Conservation (phyloP, 345 rosid genomes). For the Rhizophora mangle region DNA sequence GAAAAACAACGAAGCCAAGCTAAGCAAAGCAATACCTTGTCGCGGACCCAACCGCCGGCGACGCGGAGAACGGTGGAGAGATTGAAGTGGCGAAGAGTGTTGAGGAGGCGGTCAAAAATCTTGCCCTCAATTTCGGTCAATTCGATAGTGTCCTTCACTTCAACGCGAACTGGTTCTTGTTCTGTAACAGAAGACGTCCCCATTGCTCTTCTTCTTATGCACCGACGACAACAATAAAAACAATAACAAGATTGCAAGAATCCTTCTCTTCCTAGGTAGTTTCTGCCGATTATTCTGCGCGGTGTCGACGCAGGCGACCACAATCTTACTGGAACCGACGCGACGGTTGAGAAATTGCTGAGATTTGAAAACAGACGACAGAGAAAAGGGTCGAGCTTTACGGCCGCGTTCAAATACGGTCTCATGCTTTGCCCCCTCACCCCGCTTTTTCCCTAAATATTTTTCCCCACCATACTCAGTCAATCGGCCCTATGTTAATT, state of each 20-base stretch:
- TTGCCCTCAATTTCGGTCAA: slow-evolving; percentile 54
- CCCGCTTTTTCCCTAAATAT: too few species aligned
- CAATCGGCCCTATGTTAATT: background rate
- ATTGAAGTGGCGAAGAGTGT: slow-evolving; percentile 56
- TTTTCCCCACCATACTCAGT: background rate
- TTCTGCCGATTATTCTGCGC: background rate
- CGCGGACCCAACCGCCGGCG: slow-evolving; percentile 99
- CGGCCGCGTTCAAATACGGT: slow-evolving; percentile 27
- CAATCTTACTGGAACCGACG: too few species aligned
- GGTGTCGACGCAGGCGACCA: background rate
- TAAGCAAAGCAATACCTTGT: slow-evolving; percentile 47
- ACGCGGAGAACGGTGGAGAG: slow-evolving; percentile 81
- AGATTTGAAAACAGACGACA: slow-evolving; percentile 21
- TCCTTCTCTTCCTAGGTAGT: slow-evolving; percentile 17
- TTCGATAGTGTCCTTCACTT: slow-evolving; percentile 58
- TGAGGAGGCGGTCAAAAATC: slow-evolving; percentile 69
- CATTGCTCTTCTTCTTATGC: slow-evolving; percentile 24
- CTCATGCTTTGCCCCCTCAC: slow-evolving; percentile 29
- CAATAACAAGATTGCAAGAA: slow-evolving; percentile 7
- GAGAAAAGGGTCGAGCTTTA: slow-evolving; percentile 33
- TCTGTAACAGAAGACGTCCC: slow-evolving; percentile 18
- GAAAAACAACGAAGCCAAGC: background rate
- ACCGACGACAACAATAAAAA: slow-evolving; percentile 2
- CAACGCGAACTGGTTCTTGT: slow-evolving; percentile 23
- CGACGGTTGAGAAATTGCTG: background rate